These are phyloP conservation scores for Candida adriatica DNA, from an alignment of 805 yeast species.

Conservation along the genomic window DNA sequence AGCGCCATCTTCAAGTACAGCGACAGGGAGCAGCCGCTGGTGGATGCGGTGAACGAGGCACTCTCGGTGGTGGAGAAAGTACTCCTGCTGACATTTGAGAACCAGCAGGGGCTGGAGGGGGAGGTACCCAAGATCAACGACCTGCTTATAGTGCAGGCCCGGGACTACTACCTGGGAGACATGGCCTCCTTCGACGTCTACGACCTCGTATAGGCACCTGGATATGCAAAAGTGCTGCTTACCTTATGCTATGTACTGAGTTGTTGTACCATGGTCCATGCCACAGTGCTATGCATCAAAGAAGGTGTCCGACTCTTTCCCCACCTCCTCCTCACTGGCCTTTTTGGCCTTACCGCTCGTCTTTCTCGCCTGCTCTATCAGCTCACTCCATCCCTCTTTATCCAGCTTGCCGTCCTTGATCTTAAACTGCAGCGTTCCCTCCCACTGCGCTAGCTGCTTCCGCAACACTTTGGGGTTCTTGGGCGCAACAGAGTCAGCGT, in stretches of 20 bases:
- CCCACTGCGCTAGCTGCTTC: slow-evolving; percentile 63
- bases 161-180: slow-evolving; percentile 22
- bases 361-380: slow-evolving; percentile 11
- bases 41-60: slow-evolving; percentile 32
- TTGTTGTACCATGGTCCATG: not conserved
- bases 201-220: not conserved
- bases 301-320: not conserved
- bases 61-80: slow-evolving; percentile 36
- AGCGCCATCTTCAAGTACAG: slow-evolving; percentile 35
- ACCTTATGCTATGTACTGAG: not conserved
- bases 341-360: not conserved
- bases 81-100: slow-evolving; percentile 32
- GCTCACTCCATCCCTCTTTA: slow-evolving; percentile 16
- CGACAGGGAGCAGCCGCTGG: slow-evolving; percentile 18
- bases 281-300: not conserved
- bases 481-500: slow-evolving; percentile 66
- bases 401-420: slow-evolving; percentile 10
- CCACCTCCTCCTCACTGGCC: no score
- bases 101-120: slow-evolving; percentile 17
- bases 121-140: slow-evolving; percentile 29
- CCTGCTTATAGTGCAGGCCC: slow-evolving; percentile 37
- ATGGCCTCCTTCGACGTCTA: slow-evolving; percentile 1
- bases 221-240: not conserved
- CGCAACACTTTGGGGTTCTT: slow-evolving; percentile 47
- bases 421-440: slow-evolving; percentile 27